Evolutionary conservation across 768 basidiomycete species (phyloP), one percentile per base, ranked within the genome.

Genomic region (Naganishia kalamii): DNA sequence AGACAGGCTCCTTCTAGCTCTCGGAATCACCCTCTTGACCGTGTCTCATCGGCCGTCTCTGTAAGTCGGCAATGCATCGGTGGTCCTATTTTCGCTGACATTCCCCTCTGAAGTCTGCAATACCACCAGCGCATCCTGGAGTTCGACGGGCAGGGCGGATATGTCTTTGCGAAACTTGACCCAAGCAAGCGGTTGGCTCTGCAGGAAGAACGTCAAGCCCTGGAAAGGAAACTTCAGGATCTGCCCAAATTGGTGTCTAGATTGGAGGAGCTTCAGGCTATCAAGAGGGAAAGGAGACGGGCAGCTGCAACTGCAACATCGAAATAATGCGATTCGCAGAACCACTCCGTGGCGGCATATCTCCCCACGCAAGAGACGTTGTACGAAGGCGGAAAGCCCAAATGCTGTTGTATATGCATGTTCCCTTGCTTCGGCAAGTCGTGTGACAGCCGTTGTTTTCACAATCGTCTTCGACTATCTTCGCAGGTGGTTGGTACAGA

Each of bases 41-140:
- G 93, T 98, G 33, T 94, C 92, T 40, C 93, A 98, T 80, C 86
- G 93, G 10, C 90, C 93, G 23, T 92, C 90, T 30, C 77, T 97
- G 67, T 98, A 92, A 35, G 63, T 64, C 91, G 87, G 88, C 75
- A 90, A 27, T 61, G 66, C 60, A 27, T 8, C 12, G 4, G 43
- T 27, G 11, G 4, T 23, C 23, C 32, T 0, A 21, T 44, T 60
- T 25, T n/a, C n/a, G 33, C 60, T 65, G 29, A 62, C 25, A 32
- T 12, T 32, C 33, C 6, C 1, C 25, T 40, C 35, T 43, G 15
- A 4, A 64, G 63, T n/a, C 30, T 64, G 70, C 78, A 77, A 65
- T 79, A 92, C 74, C 92, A 94, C 74, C 83, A 87, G 8, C 85
- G 87, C 73, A 90, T 94, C 63, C 79, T 94, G 68, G 89, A 93